Evolutionary conservation across 2,329 filamentous ascomycete species (phyloP).

Genomic region (Cladosporium sphaerospermum): DNA sequence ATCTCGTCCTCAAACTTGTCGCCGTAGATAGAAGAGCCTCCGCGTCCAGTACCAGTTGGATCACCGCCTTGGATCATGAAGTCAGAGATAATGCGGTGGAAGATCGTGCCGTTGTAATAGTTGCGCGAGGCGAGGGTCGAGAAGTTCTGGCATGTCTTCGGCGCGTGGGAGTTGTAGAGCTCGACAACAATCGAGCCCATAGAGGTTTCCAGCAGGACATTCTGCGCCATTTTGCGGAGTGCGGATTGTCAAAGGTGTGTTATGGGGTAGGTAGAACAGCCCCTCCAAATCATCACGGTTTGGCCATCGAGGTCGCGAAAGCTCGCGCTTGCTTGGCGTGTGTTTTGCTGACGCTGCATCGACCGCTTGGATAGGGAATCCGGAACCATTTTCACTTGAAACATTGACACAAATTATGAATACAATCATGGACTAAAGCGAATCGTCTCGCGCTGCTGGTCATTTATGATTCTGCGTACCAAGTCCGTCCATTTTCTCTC

Average conservation of each 20-base stretch:
- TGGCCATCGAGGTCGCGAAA: constrained; percentile 4
- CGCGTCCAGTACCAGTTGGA: constrained; percentile 86
- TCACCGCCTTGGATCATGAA: constrained; percentile 91
- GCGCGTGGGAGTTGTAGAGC: constrained; percentile 84
- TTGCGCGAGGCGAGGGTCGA: constrained; percentile 68
- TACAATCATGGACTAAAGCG: too few species aligned
- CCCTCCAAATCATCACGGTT: not conserved
- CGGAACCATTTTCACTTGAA: too few species aligned
- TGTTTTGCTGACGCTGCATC: too few species aligned
- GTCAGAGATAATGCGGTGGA: constrained; percentile 89
- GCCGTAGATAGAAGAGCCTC: constrained; percentile 84
- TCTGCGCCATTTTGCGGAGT: constrained; percentile 59
- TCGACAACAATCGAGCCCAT: constrained; percentile 84
- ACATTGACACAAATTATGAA: too few species aligned
- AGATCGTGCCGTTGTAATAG: constrained; percentile 80
- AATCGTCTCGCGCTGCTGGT: too few species aligned
- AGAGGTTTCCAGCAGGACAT: constrained; percentile 75
- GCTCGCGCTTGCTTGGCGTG: constrained; percentile 2
- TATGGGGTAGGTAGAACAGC: not conserved
- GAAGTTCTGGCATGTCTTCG: constrained; percentile 61
- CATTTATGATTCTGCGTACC: too few species aligned
- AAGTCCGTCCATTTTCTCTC: too few species aligned
- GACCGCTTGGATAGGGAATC: too few species aligned
- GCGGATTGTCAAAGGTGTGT: not conserved
- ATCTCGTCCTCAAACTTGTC: constrained; percentile 95